These are phyloP conservation scores for Dothistroma septosporum DNA, from an alignment of 2,329 filamentous ascomycete genomes.

Conservation along the genomic window DNA sequence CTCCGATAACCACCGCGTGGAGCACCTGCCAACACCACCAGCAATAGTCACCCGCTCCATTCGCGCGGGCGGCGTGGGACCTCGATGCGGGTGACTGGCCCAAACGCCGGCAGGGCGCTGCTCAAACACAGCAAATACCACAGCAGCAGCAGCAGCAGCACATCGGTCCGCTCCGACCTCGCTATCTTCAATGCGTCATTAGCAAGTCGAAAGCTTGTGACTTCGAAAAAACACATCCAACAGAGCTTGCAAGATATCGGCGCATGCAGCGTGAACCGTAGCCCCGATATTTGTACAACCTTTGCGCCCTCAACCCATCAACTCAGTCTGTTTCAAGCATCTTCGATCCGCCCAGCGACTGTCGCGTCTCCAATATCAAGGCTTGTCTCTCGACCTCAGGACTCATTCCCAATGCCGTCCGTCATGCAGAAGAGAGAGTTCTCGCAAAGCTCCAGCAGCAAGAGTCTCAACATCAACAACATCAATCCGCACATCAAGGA, in stretches of 20 bases:
- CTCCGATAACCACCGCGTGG: background rate
- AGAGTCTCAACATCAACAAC: constrained; percentile 66
- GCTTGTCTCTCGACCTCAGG: background rate
- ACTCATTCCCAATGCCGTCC: constrained; percentile 20
- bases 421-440: constrained; percentile 25
- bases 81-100: background rate
- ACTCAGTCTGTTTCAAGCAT: background rate
- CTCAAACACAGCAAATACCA: background rate
- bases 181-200: constrained; percentile 1
- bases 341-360: background rate
- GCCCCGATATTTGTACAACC: background rate
- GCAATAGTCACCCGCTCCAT: background rate
- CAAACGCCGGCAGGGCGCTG: background rate
- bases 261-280: background rate
- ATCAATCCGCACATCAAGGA: constrained; percentile 86
- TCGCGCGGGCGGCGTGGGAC: background rate
- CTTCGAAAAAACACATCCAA: background rate
- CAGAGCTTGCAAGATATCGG: constrained; percentile 8
- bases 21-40: background rate
- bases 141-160: background rate
- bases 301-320: background rate
- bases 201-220: constrained; percentile 1
- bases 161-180: background rate
- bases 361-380: background rate
- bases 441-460: constrained; percentile 14